Base-by-base conservation (phyloP, 2,329 filamentous ascomycete species). In the Colletotrichum salicis region DNA sequence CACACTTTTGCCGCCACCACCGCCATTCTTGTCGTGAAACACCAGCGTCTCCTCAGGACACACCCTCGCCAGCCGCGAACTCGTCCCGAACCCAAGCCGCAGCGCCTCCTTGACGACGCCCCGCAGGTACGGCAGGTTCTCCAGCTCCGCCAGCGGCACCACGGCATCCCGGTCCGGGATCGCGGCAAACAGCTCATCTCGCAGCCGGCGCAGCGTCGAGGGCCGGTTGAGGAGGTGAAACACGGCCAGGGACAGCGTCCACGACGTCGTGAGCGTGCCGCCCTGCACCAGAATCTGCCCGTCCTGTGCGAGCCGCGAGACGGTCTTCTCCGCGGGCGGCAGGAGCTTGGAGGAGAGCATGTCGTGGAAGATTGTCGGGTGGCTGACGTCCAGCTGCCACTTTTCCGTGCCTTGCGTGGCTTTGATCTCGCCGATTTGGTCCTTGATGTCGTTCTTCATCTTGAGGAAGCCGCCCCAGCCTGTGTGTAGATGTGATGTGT, bases 51-150 rank as follows among this genome's bases (percentile, higher is more conserved):
- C 80, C 33, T 79, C 75, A 2, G 86, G 84, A 0, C 86, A 85
- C 22, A 86, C 78, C 1, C 87, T 85, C 63, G 87, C 84, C 1
- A 88, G 80, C 5, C 84, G 77, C 64, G 86, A 82, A n/a, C 83
- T 85, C 2, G 86, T 81, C 13, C 83, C 83, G 15, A 86, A 84
- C 63, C 86, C 83, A 5, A 87, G 78, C 7, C 88, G 83, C 74
- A 88, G 79, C 0, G 84, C 80, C 76, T 89, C 87, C 58, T 84
- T 85, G 67, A 89, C 81, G 3, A 88, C 84, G n/a, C 85, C 86
- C 33, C 82, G 78, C 31, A 89, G 81, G 73, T 87, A 88, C 0
- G 82, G 82, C 33, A 84, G 75, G 52, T 73, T 78, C 65, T 82
- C 80, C 2, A 83, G 75, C 55, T 75, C 72, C 3, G 79, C 75